Percentiles rank a stretch among this genome's conserved stretches.
phyloP scores from a whole-genome alignment of 148 eudicot species.

The Nepenthes gracilis region DNA sequence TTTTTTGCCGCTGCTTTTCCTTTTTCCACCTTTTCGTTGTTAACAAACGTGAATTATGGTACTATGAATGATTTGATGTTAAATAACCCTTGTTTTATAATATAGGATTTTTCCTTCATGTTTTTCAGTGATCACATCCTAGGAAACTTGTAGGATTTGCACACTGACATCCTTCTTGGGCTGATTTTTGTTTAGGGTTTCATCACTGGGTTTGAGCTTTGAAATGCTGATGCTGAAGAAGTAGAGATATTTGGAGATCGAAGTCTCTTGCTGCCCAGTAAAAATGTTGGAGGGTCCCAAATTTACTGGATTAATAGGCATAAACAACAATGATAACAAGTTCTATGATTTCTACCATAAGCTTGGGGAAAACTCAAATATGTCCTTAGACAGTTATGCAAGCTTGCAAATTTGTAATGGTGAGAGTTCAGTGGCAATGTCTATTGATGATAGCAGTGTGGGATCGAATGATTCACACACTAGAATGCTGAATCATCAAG shows the following conservation, averaged over 20 bases:
- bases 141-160: too few species aligned
- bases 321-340: slow-evolving; percentile 61
- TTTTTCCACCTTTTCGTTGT: too few species aligned
- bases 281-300: slow-evolving; percentile 92
- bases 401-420: slow-evolving; percentile 76
- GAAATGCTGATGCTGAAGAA: slow-evolving; percentile 28
- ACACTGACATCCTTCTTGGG: too few species aligned
- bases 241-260: slow-evolving; percentile 6
- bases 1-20: too few species aligned
- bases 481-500: slow-evolving; percentile 70
- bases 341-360: slow-evolving; percentile 69
- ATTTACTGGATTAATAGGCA: slow-evolving; percentile 63
- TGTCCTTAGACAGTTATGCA: slow-evolving; percentile 80
- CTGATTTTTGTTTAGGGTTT: slow-evolving; percentile 10
- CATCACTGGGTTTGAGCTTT: slow-evolving; percentile 6
- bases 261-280: slow-evolving; percentile 1
- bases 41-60: too few species aligned
- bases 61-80: too few species aligned
- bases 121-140: too few species aligned
- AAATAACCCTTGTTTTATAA: too few species aligned
- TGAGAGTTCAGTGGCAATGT: slow-evolving; percentile 95
- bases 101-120: too few species aligned
- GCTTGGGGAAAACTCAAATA: slow-evolving; percentile 82
- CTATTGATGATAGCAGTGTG: slow-evolving; percentile 84
- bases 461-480: slow-evolving; percentile 92